A percentile compares a stretch with the other conserved stretches of the same genome.
Conservation (phyloP, 2,329 filamentous ascomycete genomes). For the Sarocladium brachiariae region DNA sequence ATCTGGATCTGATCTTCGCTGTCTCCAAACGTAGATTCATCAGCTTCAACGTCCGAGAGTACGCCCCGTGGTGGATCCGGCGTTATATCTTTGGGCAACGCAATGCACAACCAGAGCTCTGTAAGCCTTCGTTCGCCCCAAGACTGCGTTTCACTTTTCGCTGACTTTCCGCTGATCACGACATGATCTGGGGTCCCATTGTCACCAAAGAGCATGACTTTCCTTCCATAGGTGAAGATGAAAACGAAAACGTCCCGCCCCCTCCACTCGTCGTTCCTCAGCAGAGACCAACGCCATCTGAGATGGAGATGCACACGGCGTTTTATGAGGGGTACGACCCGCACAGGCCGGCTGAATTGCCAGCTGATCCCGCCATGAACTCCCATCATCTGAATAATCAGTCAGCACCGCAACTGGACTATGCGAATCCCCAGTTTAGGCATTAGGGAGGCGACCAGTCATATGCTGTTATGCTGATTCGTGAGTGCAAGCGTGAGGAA, state of each 20-base stretch:
- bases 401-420: background rate
- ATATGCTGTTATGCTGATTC: no score
- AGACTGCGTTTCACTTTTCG: slow-evolving; percentile 2
- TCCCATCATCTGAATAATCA: background rate
- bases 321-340: background rate
- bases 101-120: slow-evolving; percentile 23
- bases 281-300: background rate
- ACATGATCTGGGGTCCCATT: slow-evolving; percentile 8
- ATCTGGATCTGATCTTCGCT: slow-evolving; percentile 32
- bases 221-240: slow-evolving; percentile 1
- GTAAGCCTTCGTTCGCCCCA: slow-evolving; percentile 22
- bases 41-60: slow-evolving; percentile 25
- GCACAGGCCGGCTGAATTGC: background rate
- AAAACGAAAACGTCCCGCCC: slow-evolving; percentile 1
- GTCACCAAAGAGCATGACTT: slow-evolving; percentile 4
- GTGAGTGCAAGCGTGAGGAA: no score
- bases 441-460: no score
- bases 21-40: slow-evolving; percentile 32
- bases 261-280: background rate
- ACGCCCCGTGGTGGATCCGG: slow-evolving; percentile 29
- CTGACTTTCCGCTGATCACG: background rate
- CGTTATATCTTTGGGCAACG: slow-evolving; percentile 18
- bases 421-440: background rate
- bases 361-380: background rate
- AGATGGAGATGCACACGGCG: slow-evolving; percentile 2